Conservation (phyloP, 78 protist species). For the Cyanophora paradoxa region DNA sequence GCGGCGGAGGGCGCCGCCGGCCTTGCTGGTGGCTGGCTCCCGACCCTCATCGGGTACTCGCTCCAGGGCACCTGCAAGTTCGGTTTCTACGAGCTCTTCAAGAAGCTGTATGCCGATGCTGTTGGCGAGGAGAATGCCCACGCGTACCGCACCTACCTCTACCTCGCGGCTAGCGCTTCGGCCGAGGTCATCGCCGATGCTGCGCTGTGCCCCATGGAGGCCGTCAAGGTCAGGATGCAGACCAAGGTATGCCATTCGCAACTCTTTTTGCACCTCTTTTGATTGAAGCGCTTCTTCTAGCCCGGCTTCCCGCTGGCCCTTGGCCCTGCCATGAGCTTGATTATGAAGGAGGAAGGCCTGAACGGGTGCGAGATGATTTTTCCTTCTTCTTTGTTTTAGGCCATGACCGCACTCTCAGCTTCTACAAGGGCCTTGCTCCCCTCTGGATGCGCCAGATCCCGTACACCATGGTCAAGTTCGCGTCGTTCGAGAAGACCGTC, state of each 20-base stretch:
- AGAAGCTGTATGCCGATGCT: constrained; percentile 39
- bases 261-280: too few species aligned
- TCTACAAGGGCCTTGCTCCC: constrained; percentile 37
- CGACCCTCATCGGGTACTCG: constrained; percentile 63
- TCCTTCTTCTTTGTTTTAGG: too few species aligned
- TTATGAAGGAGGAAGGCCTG: too few species aligned
- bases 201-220: constrained; percentile 76
- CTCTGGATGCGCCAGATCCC: too few species aligned
- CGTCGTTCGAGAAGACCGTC: constrained; percentile 50
- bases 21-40: constrained; percentile 24
- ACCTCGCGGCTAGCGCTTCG: constrained; percentile 56
- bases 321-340: too few species aligned
- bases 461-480: constrained; percentile 56
- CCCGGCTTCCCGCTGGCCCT: too few species aligned
- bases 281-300: too few species aligned
- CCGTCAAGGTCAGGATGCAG: constrained; percentile 45
- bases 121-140: constrained; percentile 57
- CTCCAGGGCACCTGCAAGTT: constrained; percentile 43
- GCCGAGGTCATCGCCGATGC: constrained; percentile 76
- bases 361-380: too few species aligned
- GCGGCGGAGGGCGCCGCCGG: constrained; percentile 1
- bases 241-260: constrained; percentile 39
- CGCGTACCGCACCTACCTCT: constrained; percentile 44
- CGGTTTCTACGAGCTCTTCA: constrained; percentile 76
- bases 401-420: constrained; percentile 16